phyloP scores from a whole-genome alignment of 352 stramenopile species.

The Phytophthora hibernalis region DNA sequence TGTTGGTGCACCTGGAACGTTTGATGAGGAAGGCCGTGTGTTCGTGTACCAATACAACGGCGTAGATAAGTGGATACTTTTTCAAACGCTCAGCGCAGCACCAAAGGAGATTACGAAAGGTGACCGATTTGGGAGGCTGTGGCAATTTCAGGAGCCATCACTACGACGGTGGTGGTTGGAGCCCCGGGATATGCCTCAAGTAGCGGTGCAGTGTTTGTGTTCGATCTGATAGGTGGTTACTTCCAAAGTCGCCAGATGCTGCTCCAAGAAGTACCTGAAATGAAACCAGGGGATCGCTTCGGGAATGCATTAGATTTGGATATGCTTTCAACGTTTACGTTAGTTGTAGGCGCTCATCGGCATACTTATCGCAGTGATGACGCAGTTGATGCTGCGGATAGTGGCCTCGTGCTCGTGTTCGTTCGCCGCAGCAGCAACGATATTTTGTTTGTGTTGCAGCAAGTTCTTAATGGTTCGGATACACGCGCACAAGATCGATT shows the following conservation, averaged over 20 bases:
- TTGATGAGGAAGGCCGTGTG: constrained; percentile 61
- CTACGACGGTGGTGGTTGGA: constrained; percentile 66
- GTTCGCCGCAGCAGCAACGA: constrained; percentile 53
- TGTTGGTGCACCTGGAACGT: constrained; percentile 68
- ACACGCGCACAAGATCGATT: constrained; percentile 71
- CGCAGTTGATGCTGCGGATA: constrained; percentile 39
- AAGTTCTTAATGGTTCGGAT: constrained; percentile 73
- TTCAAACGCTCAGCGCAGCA: constrained; percentile 64
- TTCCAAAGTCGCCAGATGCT: constrained; percentile 77
- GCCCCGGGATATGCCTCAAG: constrained; percentile 66
- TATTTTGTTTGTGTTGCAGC: constrained; percentile 78
- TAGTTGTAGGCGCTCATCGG: constrained; percentile 69
- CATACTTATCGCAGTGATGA: constrained; percentile 46
- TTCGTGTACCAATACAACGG: constrained; percentile 82
- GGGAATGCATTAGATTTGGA: constrained; percentile 74
- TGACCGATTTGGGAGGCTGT: constrained; percentile 80
- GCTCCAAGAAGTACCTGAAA: constrained; percentile 51
- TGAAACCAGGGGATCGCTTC: constrained; percentile 68
- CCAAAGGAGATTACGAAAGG: constrained; percentile 54
- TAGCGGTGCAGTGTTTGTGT: constrained; percentile 79
- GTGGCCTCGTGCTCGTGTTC: constrained; percentile 63
- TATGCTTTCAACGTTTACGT: constrained; percentile 72
- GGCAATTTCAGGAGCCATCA: constrained; percentile 58
- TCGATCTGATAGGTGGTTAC: constrained; percentile 61
- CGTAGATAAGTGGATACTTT: constrained; percentile 57